These are phyloP conservation scores for Sicyos baderoa DNA, from an alignment of 306 rosid genomes.

Conservation along the genomic window DNA sequence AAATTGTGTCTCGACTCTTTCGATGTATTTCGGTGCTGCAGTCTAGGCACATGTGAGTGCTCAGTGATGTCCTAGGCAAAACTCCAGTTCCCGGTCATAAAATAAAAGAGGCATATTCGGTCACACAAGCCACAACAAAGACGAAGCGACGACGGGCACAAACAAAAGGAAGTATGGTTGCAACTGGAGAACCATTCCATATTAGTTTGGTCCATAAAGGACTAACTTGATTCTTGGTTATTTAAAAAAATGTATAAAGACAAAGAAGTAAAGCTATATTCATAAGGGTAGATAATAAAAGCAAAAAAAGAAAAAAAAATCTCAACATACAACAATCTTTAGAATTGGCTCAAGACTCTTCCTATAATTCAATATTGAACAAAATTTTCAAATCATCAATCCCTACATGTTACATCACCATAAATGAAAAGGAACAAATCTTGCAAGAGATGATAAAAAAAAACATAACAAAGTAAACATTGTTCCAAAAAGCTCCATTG, in stretches of 20 bases:
- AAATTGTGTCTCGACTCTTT: no score
- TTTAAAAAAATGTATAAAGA: no score
- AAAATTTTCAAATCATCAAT: conserved; percentile 8
- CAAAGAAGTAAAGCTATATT: no score
- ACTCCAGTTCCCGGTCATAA: neutral
- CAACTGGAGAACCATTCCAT: conserved; percentile 27
- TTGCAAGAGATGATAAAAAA: conserved; percentile 27
- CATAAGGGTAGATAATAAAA: no score
- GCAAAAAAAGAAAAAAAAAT: no score
- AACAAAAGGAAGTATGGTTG: conserved; percentile 18
- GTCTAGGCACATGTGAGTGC: conserved; percentile 27
- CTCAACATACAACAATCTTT: neutral
- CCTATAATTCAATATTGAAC: conserved; percentile 7
- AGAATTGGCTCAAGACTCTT: conserved; percentile 1
- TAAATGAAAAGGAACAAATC: conserved; percentile 17
- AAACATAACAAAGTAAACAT: conserved; percentile 18
- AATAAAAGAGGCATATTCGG: no score
- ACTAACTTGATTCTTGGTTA: no score
- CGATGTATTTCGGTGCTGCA: conserved; percentile 36
- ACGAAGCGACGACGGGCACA: conserved; percentile 22
- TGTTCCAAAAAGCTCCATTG: conserved; percentile 20
- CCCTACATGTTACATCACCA: conserved; percentile 5
- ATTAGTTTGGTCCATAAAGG: no score
- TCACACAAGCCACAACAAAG: conserved; percentile 5
- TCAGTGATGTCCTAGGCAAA: neutral